Base-by-base conservation (phyloP, 2,329 filamentous ascomycete species). In the Fusarium luffae region DNA sequence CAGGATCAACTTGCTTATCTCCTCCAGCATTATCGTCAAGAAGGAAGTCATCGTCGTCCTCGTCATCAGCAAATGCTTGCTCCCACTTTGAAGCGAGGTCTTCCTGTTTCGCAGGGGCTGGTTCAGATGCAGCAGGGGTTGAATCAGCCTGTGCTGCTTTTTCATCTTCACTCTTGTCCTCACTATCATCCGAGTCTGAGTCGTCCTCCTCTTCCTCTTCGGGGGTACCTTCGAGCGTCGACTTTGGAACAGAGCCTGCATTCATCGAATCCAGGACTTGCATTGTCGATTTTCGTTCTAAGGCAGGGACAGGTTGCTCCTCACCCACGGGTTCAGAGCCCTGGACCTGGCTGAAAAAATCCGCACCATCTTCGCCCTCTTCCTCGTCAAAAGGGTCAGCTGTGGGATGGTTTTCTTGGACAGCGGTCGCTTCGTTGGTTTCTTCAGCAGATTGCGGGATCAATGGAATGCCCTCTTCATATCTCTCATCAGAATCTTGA, bases 11-110 rank as follows among this genome's bases (percentile, higher is more conserved):
- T 55, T 84, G 85, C 30, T 79, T 76, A 12, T 63, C 70, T 34
- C 82, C 82, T 27, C 77, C 76, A 3, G 79, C 76, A 16, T 84
- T 80, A 32, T 93, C 89, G 12, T 89, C 87, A 4, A 89, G 78
- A 14, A 92, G 83, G 43, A 90, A 85, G 25, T 85, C 89, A 64
- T 90, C 89, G 63, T 93, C 89, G 65, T 93, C 89, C 69, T 94
- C 91, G 50, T 92, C 91, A 16, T 84, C 92, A 64, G 83, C 93
- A 73, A 98, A 88, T 44, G 93, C 92, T 48, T 92, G 91, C 69
- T 93, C 88, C 93, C 95, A 97, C 71, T 93, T 90, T 19, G 92
- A 92, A 47, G 92, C 91, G 42, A 96, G 79, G 75, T 95, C 92
- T 43, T 90, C 86, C 9, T 86, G 82, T 7, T 74, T 63, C n/a